Percentiles rank a stretch among this genome's conserved stretches.
phyloP scores from a whole-genome alignment of 257 asterid genomes.

The Echites panduratus region DNA sequence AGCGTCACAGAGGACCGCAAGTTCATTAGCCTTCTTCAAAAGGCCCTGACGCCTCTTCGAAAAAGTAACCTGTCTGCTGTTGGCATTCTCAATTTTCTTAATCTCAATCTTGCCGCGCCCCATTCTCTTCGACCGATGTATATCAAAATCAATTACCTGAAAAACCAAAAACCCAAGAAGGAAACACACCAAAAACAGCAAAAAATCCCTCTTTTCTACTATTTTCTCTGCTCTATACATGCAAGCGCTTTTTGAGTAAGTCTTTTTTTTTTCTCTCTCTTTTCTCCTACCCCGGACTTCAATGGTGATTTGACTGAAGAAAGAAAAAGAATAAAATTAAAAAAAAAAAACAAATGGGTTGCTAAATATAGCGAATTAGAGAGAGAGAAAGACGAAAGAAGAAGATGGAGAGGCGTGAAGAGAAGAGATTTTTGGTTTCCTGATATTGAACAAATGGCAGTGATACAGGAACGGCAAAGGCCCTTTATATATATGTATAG shows the following conservation, averaged over 20 bases:
- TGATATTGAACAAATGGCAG: conserved; percentile 52
- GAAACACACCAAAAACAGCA: conserved; percentile 6
- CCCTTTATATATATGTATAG: conserved; percentile 57
- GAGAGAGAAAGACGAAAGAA: conserved; percentile 2
- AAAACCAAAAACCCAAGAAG: conserved; percentile 20
- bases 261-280: too few species aligned
- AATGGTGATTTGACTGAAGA: conserved; percentile 11
- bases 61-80: conserved; percentile 71
- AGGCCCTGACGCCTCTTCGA: conserved; percentile 67
- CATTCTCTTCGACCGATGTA: too few species aligned
- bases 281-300: too few species aligned
- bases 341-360: too few species aligned
- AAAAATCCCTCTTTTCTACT: background rate
- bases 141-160: background rate
- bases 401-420: conserved; percentile 45
- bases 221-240: background rate
- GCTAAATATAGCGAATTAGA: conserved; percentile 30
- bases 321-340: background rate
- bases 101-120: conserved; percentile 82
- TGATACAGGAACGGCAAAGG: conserved; percentile 50
- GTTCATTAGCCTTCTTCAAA: conserved; percentile 73
- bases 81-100: conserved; percentile 69
- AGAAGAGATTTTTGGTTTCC: conserved; percentile 24
- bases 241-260: conserved; percentile 7
- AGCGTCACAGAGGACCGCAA: conserved; percentile 71